Conservation (phyloP, 176 grass and related monocot genomes). For the Musa acuminata region DNA sequence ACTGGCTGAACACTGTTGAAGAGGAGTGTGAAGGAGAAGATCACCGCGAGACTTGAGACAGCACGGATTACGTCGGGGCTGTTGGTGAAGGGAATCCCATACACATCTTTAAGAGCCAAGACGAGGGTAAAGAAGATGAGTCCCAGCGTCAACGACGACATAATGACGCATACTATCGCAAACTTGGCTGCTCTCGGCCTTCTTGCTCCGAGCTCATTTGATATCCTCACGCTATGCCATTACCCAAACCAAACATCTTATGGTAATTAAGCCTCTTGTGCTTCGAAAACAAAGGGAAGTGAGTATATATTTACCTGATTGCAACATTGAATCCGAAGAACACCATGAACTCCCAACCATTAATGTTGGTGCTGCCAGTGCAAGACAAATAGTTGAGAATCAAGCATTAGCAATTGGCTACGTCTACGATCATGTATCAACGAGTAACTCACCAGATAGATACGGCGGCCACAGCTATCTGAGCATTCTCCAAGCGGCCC, state of each 20-base stretch:
- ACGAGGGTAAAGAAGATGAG: conserved; percentile 45
- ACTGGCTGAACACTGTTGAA: conserved; percentile 90
- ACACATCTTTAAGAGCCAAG: conserved; percentile 54
- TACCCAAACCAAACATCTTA: background rate
- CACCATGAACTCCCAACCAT: conserved; percentile 88
- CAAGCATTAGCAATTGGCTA: background rate
- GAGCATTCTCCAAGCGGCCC: conserved; percentile 52
- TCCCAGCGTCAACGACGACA: conserved; percentile 46
- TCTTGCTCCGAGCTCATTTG: conserved; percentile 73
- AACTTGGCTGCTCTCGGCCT: conserved; percentile 55
- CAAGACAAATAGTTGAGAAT: background rate
- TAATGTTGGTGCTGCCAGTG: conserved; percentile 48
- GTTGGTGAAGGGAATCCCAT: conserved; percentile 69
- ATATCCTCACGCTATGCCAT: conserved; percentile 61
- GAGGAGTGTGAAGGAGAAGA: conserved; percentile 66
- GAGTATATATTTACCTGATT: conserved; percentile 38
- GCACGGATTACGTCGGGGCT: conserved; percentile 54
- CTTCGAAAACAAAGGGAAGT: background rate
- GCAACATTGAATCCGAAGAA: conserved; percentile 96
- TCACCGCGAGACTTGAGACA: conserved; percentile 51
- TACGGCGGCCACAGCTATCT: conserved; percentile 72
- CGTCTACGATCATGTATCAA: background rate
- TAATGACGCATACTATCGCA: conserved; percentile 56
- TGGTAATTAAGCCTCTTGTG: background rate
- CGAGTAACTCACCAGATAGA: conserved; percentile 49